Base-by-base conservation (phyloP, 83 land plant genomes). In the Picea engelmannii region DNA sequence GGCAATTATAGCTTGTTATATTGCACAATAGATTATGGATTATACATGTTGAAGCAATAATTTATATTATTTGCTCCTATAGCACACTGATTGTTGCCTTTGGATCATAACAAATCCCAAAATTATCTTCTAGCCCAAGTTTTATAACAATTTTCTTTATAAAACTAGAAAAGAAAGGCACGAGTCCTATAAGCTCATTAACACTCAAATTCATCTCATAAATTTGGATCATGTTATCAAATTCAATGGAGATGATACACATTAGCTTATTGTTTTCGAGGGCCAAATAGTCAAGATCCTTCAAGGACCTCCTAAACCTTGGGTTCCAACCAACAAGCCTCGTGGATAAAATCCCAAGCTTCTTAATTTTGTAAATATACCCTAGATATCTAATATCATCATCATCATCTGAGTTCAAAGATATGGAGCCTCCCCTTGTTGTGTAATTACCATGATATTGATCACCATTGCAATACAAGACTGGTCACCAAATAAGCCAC, bases 301-400 rank as follows among this genome's bases (percentile, higher is more conserved):
- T 73, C 81, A 91, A 88, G 11, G 86, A 79, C 0, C 86, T 81
- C 11, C 86, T 79, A 71, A 85, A 84, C 1, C 89, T 74, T 0
- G 93, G 89, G 25, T 87, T 89, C 35, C 76, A 59, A 2, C 96
- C 94, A 2, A 68, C 83, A 8, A 92, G 86, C 23, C 88, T 82
- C 12, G 80, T 20, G 5, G 60, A 24, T 0, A 94, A 92, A 93
- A 80, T 9, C 91, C 92, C 11, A 93, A 55, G 12, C 83, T 85
- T 12, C 31, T 80, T 80, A 85, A 31, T 1, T 80, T 81, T 76
- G 82, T 81, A 0, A 90, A 49, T 20, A 55, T 80, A 20, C 84
- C 86, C 92, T 90, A 93, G 17, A 88, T 75, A 24, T 93, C 92
- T 67, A 94, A 94, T 13, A 93, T 80, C 35, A 31, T 31, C 35